These are phyloP conservation scores for Suhomyces canberraensis DNA, from an alignment of 805 yeast genomes.

Conservation along the genomic window DNA sequence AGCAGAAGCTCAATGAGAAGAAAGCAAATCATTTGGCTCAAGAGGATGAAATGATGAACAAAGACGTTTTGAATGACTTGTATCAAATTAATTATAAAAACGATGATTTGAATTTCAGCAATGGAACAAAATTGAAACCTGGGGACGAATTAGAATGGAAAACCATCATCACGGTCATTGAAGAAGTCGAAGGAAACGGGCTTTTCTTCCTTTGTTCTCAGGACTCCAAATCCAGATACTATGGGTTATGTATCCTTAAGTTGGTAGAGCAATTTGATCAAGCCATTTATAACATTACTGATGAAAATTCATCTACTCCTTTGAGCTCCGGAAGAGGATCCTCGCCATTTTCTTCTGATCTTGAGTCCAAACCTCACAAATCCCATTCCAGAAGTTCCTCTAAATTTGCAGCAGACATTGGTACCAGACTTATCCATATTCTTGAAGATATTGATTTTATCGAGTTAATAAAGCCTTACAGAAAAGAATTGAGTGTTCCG, in stretches of 20 bases:
- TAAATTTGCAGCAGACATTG: slow-evolving; percentile 75
- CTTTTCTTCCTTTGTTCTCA: slow-evolving; percentile 87
- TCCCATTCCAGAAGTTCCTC: slow-evolving; percentile 58
- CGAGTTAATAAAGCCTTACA: slow-evolving; percentile 53
- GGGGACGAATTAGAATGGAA: slow-evolving; percentile 73
- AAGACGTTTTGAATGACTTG: slow-evolving; percentile 38
- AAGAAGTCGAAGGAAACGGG: slow-evolving; percentile 95
- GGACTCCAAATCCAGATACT: slow-evolving; percentile 67
- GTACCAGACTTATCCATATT: slow-evolving; percentile 72
- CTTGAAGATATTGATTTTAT: slow-evolving; percentile 68
- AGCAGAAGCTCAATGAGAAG: slow-evolving; percentile 13
- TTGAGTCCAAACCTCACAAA: slow-evolving; percentile 4
- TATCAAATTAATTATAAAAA: slow-evolving; percentile 45
- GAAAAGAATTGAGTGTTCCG: slow-evolving; percentile 57
- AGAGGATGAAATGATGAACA: slow-evolving; percentile 34
- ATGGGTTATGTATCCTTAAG: slow-evolving; percentile 72
- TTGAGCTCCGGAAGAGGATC: slow-evolving; percentile 1
- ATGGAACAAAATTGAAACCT: slow-evolving; percentile 19
- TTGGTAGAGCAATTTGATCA: slow-evolving; percentile 86
- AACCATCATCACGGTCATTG: slow-evolving; percentile 77
- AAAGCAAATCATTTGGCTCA: slow-evolving; percentile 30
- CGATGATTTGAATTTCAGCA: slow-evolving; percentile 24
- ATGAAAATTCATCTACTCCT: too few relatives aligned
- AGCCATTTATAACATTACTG: slow-evolving; percentile 58
- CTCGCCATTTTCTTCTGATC: neutral